A percentile compares a stretch with the other conserved stretches of the same genome.
These are phyloP conservation scores for Cubamyces lactineus DNA, from an alignment of 768 basidiomycete species.

Conservation along the genomic window DNA sequence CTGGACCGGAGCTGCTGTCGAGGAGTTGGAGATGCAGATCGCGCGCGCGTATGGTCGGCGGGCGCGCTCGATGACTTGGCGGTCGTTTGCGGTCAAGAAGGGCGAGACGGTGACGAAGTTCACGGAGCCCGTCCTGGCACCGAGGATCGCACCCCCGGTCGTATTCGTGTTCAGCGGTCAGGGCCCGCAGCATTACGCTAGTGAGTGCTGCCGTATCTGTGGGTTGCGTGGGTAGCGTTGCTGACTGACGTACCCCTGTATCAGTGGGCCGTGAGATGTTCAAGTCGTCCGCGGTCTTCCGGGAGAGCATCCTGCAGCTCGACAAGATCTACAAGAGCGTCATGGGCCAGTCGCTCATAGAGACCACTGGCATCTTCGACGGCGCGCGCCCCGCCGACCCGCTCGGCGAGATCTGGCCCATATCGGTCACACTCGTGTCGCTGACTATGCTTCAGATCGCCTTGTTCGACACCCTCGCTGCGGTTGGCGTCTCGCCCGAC, in stretches of 20 bases:
- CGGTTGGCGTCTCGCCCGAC: conserved; percentile 42
- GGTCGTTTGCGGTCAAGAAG: conserved; percentile 3
- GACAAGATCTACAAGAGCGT: conserved; percentile 38
- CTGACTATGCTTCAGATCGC: conserved; percentile 52
- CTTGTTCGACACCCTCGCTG: conserved; percentile 43
- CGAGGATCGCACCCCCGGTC: conserved; percentile 29
- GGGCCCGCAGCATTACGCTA: conserved; percentile 43
- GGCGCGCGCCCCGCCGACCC: conserved; percentile 26
- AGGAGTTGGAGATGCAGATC: neutral
- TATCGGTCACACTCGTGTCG: conserved; percentile 44
- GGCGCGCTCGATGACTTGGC: conserved; percentile 20
- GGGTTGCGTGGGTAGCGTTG: neutral
- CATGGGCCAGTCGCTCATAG: conserved; percentile 42
- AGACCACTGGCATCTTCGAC: conserved; percentile 42
- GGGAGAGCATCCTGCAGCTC: conserved; percentile 42
- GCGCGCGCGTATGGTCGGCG: conserved; percentile 12
- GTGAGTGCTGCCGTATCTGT: conserved; percentile 31
- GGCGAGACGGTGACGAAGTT: conserved; percentile 1
- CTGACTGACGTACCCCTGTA: neutral
- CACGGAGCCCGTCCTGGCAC: conserved; percentile 2
- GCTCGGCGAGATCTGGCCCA: conserved; percentile 34
- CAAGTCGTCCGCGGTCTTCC: conserved; percentile 40
- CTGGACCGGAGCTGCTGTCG: neutral
- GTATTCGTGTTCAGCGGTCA: conserved; percentile 46
- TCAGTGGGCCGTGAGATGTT: conserved; percentile 45